Evolutionary conservation across 768 basidiomycete genomes (phyloP).

Genomic region (Trametes cubensis): DNA sequence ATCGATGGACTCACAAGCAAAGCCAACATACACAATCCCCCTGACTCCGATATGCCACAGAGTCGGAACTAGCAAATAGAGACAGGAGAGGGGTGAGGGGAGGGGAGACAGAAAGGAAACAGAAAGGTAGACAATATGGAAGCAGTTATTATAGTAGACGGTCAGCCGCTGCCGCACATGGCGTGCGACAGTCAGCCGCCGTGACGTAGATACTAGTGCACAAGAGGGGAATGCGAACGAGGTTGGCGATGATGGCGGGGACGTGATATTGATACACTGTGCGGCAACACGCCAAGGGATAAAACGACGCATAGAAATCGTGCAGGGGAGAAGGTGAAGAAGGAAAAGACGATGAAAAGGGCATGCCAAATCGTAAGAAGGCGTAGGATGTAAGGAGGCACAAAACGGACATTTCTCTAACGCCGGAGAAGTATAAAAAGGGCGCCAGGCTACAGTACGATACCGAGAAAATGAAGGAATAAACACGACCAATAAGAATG

Average conservation of each 20-base stretch:
- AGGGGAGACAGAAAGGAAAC: not conserved
- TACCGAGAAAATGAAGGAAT: slow-evolving; percentile 17
- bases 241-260: slow-evolving; percentile 21
- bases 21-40: slow-evolving; percentile 26
- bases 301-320: slow-evolving; percentile 15
- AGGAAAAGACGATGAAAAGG: slow-evolving; percentile 9
- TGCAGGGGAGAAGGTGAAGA: slow-evolving; percentile 8
- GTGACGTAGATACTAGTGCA: slow-evolving; percentile 26
- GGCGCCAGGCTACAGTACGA: slow-evolving; percentile 24
- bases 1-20: slow-evolving; percentile 22
- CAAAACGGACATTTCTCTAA: slow-evolving; percentile 20
- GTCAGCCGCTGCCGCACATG: slow-evolving; percentile 8
- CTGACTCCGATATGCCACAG: slow-evolving; percentile 16
- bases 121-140: slow-evolving; percentile 18
- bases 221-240: slow-evolving; percentile 16
- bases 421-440: slow-evolving; percentile 17
- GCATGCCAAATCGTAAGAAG: slow-evolving; percentile 10
- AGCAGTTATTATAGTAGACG: slow-evolving; percentile 25
- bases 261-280: slow-evolving; percentile 30
- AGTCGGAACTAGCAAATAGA: not conserved
- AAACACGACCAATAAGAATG: slow-evolving; percentile 28
- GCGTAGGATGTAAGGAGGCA: slow-evolving; percentile 4
- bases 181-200: not conserved
- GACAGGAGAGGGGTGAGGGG: not conserved
- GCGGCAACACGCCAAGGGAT: slow-evolving; percentile 23